A percentile compares a stretch with the other conserved stretches of the same genome.
phyloP scores from a whole-genome alignment of 2,329 filamentous ascomycete species.

The Helotiales sp. region DNA sequence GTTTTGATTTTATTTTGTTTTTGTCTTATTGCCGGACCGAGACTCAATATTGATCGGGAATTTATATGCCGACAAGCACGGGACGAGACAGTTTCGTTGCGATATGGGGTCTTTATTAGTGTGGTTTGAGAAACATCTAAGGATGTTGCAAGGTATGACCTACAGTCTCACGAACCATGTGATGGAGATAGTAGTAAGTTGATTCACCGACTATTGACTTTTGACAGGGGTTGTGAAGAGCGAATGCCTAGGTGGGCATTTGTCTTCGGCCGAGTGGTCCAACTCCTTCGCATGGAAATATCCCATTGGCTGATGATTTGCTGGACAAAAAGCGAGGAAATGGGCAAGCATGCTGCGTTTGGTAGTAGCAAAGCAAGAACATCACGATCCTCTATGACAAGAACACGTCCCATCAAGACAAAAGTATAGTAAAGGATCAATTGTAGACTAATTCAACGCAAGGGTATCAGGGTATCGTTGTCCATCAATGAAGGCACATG shows the following conservation, averaged over 20 bases:
- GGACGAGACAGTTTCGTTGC: not conserved
- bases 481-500: slow-evolving; percentile 33
- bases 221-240: too few relatives aligned
- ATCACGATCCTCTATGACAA: not conserved
- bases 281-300: not conserved
- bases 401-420: not conserved
- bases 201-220: too few relatives aligned
- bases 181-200: too few relatives aligned
- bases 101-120: not conserved
- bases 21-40: not conserved
- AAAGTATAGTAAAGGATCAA: slow-evolving; percentile 29
- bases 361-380: too few relatives aligned
- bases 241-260: not conserved
- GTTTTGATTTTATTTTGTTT: not conserved
- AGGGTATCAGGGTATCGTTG: slow-evolving; percentile 41
- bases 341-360: too few relatives aligned
- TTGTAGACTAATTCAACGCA: slow-evolving; percentile 38
- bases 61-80: not conserved
- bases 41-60: not conserved
- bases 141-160: not conserved
- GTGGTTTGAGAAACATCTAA: not conserved
- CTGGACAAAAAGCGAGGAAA: not conserved
- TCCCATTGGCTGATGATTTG: not conserved
- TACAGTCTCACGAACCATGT: too few relatives aligned
- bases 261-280: not conserved